A percentile compares a stretch with the other conserved stretches of the same genome.
Evolutionary conservation across 176 grass and related monocot genomes (phyloP).

Genomic region (Carex pumila): DNA sequence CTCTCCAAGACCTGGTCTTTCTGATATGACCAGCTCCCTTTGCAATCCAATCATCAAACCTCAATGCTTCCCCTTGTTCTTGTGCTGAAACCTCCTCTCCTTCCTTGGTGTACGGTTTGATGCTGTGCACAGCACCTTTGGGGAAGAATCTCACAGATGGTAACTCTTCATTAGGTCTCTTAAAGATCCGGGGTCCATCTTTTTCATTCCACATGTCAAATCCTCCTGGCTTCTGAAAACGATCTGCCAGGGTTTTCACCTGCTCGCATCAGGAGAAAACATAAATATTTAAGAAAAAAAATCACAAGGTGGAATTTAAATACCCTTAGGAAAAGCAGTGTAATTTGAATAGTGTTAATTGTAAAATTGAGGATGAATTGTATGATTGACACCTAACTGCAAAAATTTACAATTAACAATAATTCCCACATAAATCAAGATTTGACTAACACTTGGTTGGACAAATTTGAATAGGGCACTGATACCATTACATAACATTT

Average conservation of each 20-base stretch:
- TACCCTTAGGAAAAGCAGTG: not conserved
- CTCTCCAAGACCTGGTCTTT: slow-evolving; percentile 12
- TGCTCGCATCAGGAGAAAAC: slow-evolving; percentile 18
- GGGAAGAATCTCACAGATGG: slow-evolving; percentile 85
- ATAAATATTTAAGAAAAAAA: not conserved
- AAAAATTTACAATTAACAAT: not conserved
- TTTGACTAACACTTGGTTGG: not conserved
- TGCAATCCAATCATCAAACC: slow-evolving; percentile 31
- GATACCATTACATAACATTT: not conserved
- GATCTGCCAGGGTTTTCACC: slow-evolving; percentile 78
- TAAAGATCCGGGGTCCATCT: slow-evolving; percentile 78
- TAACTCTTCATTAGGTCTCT: slow-evolving; percentile 24
- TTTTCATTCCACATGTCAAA: slow-evolving; percentile 94
- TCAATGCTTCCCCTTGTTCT: not conserved
- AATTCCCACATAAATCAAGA: not conserved
- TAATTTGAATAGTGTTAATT: not conserved
- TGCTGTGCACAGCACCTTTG: slow-evolving; percentile 58
- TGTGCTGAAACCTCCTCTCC: not conserved
- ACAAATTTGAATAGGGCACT: not conserved
- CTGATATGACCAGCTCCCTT: slow-evolving; percentile 22
- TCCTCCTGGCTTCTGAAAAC: slow-evolving; percentile 75
- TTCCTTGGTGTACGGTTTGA: slow-evolving; percentile 39
- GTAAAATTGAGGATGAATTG: not conserved
- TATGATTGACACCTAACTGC: not conserved
- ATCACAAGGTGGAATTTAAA: not conserved